Evolutionary conservation across 768 basidiomycete species (phyloP), one percentile per base, ranked within the genome.

Genomic region (Suillus brevipes): DNA sequence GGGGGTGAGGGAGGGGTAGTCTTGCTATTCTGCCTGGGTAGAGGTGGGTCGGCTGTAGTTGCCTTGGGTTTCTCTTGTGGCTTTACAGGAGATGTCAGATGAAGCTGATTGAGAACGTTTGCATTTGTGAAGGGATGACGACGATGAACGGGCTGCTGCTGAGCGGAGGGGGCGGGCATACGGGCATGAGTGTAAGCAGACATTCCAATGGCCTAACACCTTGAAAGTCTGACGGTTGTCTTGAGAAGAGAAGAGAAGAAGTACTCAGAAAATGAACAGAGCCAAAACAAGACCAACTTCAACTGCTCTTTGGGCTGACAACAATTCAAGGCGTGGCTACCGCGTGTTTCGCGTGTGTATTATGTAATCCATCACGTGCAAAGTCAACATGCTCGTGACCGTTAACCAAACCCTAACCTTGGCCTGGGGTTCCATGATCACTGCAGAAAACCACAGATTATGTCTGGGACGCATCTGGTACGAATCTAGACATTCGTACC

Each of bases 11-110:
- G 92, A 0, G 92, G 92, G 0, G 87, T 82, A 2, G 89, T 88
- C 77, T 92, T 94, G 70, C 84, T 89, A 76, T 92, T 94, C 81
- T 94, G 92, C 63, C 91, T 84, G 42, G 89, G 88, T 18, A 94
- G 75, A 10, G 92, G 92, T 1, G 91, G 89, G 8, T 87, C 88
- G 1, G 77, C 59, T 1, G 84, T 80, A 6, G 69, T 66, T 53
- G 78, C 74, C 67, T 79, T 77, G 58, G 80, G 79, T 53, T 71
- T 76, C 45, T 83, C 78, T 6, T 74, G 78, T 45, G 73, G 77
- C 64, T 80, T 79, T 59, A 59, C 58, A 7, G 79, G 78, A 5
- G 80, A 71, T 4, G 74, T 69, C 25, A 67, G 73, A 37, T 69
- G 79, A 31, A 64, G 71, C 60, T 79, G 76, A 53, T 67, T 65